These are phyloP conservation scores for Fusarium sarcochroum DNA, from an alignment of 2,329 filamentous ascomycete species.

Conservation along the genomic window DNA sequence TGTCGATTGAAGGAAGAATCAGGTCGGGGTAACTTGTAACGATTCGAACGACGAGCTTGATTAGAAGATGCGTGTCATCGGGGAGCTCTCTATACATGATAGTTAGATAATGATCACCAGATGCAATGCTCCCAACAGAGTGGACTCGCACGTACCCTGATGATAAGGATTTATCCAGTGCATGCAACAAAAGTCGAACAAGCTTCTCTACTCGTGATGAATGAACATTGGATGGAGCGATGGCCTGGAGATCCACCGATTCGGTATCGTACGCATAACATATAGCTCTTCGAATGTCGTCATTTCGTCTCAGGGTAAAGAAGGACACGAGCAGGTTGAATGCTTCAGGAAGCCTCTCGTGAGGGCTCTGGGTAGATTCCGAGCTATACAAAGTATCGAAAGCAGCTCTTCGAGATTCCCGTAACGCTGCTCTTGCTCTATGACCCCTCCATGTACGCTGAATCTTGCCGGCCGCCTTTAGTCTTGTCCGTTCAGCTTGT, in stretches of 20 bases:
- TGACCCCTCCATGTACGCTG: constrained; percentile 90
- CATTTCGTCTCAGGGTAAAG: constrained; percentile 59
- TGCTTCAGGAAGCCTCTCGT: constrained; percentile 57
- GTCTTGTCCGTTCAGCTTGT: constrained; percentile 82
- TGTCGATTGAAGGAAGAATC: constrained; percentile 45
- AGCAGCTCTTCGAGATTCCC: constrained; percentile 67
- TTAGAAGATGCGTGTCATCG: constrained; percentile 50
- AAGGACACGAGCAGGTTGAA: constrained; percentile 65
- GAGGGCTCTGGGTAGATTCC: constrained; percentile 48
- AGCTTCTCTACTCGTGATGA: constrained; percentile 54
- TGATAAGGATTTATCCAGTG: constrained; percentile 48
- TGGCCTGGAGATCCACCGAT: constrained; percentile 52
- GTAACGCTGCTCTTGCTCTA: constrained; percentile 70
- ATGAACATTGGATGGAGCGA: constrained; percentile 52
- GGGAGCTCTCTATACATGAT: constrained; percentile 28
- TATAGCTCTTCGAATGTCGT: constrained; percentile 65
- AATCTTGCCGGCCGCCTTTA: constrained; percentile 80
- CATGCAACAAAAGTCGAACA: constrained; percentile 53
- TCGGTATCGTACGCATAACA: constrained; percentile 62
- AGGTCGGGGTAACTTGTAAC: constrained; percentile 37
- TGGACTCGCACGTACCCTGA: constrained; percentile 43
- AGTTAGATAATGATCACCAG: constrained; percentile 30
- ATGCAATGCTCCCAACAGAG: background rate
- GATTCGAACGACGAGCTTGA: constrained; percentile 55
- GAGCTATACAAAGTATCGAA: constrained; percentile 74